Evolutionary conservation across 768 basidiomycete species (phyloP).

Genomic region (Harrya chromipes): DNA sequence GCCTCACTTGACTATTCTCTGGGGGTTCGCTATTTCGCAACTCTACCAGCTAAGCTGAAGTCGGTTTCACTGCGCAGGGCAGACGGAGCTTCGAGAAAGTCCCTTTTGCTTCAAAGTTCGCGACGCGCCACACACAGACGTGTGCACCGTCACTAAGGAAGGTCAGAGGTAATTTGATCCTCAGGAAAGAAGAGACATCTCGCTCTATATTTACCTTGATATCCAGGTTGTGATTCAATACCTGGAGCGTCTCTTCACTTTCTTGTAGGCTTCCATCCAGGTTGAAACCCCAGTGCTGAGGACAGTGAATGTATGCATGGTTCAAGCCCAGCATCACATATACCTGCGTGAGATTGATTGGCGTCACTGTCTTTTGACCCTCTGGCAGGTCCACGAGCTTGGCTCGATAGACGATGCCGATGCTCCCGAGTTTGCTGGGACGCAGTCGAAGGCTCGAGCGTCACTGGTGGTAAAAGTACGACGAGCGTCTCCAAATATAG

Average conservation of each 20-base stretch:
- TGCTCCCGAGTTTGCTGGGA: slow-evolving; percentile 58
- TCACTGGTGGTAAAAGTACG: slow-evolving; percentile 41
- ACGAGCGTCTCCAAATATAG: slow-evolving; percentile 58
- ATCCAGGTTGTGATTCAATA: slow-evolving; percentile 48
- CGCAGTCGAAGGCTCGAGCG: slow-evolving; percentile 22
- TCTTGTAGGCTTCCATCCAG: slow-evolving; percentile 61
- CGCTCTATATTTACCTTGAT: slow-evolving; percentile 34
- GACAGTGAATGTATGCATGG: neutral
- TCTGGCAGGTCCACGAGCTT: slow-evolving; percentile 48
- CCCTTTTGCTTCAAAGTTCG: too few relatives aligned
- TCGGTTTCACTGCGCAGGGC: too few relatives aligned
- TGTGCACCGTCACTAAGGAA: too few relatives aligned
- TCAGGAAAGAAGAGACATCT: neutral
- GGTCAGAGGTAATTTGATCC: neutral
- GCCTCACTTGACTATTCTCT: too few relatives aligned
- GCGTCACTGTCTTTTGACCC: slow-evolving; percentile 50
- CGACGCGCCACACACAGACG: too few relatives aligned
- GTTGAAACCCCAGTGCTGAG: slow-evolving; percentile 81
- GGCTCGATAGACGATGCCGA: slow-evolving; percentile 67
- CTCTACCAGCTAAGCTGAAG: too few relatives aligned
- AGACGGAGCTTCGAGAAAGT: too few relatives aligned
- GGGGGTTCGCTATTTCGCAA: too few relatives aligned
- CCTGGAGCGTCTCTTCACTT: slow-evolving; percentile 40
- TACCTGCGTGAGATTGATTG: slow-evolving; percentile 76
- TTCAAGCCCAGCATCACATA: slow-evolving; percentile 9